Conservation (phyloP, 805 yeast species). For the Candida orba region DNA sequence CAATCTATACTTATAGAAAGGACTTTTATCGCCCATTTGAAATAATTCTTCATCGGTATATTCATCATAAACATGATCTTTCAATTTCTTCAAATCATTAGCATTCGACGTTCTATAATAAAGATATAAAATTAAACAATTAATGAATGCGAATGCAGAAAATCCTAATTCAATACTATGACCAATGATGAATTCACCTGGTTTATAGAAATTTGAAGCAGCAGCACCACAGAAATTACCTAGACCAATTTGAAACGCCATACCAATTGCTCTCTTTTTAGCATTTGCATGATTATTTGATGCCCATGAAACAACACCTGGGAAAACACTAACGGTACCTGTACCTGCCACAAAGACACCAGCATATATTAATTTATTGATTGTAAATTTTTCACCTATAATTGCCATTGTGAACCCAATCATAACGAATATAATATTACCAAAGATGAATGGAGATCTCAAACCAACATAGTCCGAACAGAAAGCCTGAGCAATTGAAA, state of each 20-base stretch:
- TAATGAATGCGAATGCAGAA: slow-evolving; percentile 27
- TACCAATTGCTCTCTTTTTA: slow-evolving; percentile 32
- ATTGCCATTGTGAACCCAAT: slow-evolving; percentile 29
- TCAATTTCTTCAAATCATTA: slow-evolving; percentile 25
- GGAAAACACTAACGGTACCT: slow-evolving; percentile 28
- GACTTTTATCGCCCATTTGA: slow-evolving; percentile 38
- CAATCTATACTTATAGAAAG: slow-evolving; percentile 29
- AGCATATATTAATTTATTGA: slow-evolving; percentile 24
- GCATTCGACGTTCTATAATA: slow-evolving; percentile 24
- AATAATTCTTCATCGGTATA: slow-evolving; percentile 25
- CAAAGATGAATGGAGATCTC: slow-evolving; percentile 27
- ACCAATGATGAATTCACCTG: slow-evolving; percentile 27
- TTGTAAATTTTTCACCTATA: slow-evolving; percentile 18
- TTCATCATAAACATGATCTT: slow-evolving; percentile 19
- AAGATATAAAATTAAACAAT: slow-evolving; percentile 12
- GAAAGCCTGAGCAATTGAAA: slow-evolving; percentile 23
- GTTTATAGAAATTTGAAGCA: slow-evolving; percentile 29
- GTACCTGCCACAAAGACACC: slow-evolving; percentile 27
- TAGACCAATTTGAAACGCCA: slow-evolving; percentile 33
- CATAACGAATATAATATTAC: slow-evolving; percentile 23
- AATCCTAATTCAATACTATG: slow-evolving; percentile 29
- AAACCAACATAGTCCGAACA: slow-evolving; percentile 23
- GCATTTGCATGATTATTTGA: slow-evolving; percentile 31
- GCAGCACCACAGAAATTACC: slow-evolving; percentile 34
- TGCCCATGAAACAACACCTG: slow-evolving; percentile 30